Percentiles rank a stretch among this genome's conserved stretches.
These are phyloP conservation scores for Solanum megistacrolobum DNA, from an alignment of 257 asterid species.

Conservation along the genomic window DNA sequence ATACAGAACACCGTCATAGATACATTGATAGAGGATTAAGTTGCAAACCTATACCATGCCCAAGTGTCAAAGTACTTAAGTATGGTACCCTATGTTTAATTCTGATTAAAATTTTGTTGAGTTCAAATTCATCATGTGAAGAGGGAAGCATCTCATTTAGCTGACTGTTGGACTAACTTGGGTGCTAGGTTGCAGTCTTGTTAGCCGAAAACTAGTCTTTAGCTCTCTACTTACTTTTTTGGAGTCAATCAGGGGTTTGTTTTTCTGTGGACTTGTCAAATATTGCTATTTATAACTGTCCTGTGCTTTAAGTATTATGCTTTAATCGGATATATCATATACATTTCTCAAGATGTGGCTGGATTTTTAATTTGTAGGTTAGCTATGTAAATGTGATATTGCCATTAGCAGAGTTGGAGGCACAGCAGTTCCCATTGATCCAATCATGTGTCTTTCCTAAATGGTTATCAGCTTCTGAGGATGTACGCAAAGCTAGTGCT, in stretches of 20 bases:
- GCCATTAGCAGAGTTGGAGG: slow-evolving; percentile 81
- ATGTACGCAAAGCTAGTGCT: slow-evolving; percentile 73
- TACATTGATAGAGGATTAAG: not conserved
- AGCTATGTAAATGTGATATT: slow-evolving; percentile 56
- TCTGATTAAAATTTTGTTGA: not conserved
- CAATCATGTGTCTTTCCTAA: slow-evolving; percentile 89
- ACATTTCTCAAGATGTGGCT: not conserved
- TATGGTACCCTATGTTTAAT: not conserved
- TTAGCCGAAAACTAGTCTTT: not conserved
- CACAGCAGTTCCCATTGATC: slow-evolving; percentile 74
- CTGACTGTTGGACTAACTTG: not conserved
- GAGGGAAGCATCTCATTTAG: not conserved
- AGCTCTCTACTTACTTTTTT: not conserved
- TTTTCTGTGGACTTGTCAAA: not conserved
- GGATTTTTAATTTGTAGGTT: slow-evolving; percentile 35
- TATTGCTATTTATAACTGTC: not conserved
- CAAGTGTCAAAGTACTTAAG: not conserved
- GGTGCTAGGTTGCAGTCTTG: not conserved
- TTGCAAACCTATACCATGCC: not conserved
- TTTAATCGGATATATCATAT: not conserved
- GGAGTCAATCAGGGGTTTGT: not conserved
- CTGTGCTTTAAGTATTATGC: not conserved
- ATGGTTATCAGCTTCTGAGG: slow-evolving; percentile 63
- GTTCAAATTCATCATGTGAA: not conserved
- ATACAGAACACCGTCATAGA: not conserved